Conservation (phyloP, 2,329 filamentous ascomycete species). For the Neonectria faginata region DNA sequence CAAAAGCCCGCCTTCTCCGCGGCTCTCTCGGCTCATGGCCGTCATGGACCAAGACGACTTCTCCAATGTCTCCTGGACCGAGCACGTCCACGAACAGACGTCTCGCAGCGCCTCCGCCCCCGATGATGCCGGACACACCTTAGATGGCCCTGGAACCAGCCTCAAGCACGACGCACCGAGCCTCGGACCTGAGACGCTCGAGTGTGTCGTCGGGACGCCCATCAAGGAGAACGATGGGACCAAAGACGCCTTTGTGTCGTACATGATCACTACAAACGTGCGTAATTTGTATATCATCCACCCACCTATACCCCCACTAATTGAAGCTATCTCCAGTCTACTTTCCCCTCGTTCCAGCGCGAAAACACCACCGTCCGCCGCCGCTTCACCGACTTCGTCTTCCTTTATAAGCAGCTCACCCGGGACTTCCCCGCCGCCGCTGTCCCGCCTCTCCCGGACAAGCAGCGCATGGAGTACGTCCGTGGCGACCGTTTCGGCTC, state of each 20-base stretch:
- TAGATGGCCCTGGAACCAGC: constrained; percentile 60
- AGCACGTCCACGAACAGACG: constrained; percentile 61
- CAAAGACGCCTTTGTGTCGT: constrained; percentile 96
- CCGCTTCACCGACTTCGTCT: constrained; percentile 97
- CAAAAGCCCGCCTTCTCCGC: neutral
- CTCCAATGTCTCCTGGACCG: constrained; percentile 84
- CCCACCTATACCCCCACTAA: neutral
- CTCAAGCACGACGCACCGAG: constrained; percentile 70
- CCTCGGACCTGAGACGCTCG: constrained; percentile 78
- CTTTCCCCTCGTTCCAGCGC: constrained; percentile 92
- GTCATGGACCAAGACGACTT: constrained; percentile 76
- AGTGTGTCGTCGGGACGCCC: constrained; percentile 85
- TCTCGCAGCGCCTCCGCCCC: constrained; percentile 33
- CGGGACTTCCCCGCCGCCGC: constrained; percentile 92
- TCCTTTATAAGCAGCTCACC: constrained; percentile 89
- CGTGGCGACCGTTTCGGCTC: constrained; percentile 93
- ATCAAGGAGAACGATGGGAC: constrained; percentile 97
- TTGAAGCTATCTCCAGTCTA: constrained; percentile 69
- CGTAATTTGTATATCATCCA: constrained; percentile 27
- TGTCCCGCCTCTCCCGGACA: constrained; percentile 94
- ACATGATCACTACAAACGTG: constrained; percentile 91
- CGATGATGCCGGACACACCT: constrained; percentile 48
- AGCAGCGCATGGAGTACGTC: constrained; percentile 99
- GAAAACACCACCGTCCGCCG: constrained; percentile 82
- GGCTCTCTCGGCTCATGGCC: constrained; percentile 43